These are phyloP conservation scores for Zygosaccharomyces rouxii DNA, from an alignment of 805 yeast genomes.

Conservation along the genomic window DNA sequence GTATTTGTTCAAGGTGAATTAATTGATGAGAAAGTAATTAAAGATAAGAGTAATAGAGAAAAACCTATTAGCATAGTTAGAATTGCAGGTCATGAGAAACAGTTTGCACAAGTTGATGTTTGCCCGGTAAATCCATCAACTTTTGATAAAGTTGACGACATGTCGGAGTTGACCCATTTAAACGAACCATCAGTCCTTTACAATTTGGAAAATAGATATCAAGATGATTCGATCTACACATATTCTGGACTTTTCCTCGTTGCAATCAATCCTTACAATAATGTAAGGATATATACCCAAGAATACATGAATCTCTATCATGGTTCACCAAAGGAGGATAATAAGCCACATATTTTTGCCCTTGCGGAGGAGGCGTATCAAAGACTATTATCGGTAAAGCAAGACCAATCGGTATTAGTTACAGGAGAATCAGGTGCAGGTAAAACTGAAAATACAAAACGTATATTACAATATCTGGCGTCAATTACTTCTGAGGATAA, in stretches of 20 bases:
- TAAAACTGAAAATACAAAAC: constrained; percentile 94
- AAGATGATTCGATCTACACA: constrained; percentile 78
- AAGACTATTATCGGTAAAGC: constrained; percentile 59
- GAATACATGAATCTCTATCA: constrained; percentile 56
- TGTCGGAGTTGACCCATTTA: constrained; percentile 91
- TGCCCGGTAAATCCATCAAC: constrained; percentile 71
- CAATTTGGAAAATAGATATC: constrained; percentile 73
- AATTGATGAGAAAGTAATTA: constrained; percentile 15
- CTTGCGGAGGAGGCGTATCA: constrained; percentile 83
- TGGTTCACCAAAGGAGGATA: constrained; percentile 40
- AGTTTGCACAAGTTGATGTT: constrained; percentile 36
- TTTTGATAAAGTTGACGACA: constrained; percentile 86
- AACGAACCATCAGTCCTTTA: constrained; percentile 95
- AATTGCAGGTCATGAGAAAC: constrained; percentile 13
- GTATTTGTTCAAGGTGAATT: constrained; percentile 30
- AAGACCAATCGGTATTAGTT: constrained; percentile 88
- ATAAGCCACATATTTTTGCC: constrained; percentile 86
- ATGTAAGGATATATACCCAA: constrained; percentile 63
- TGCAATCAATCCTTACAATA: constrained; percentile 87
- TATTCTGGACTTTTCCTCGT: constrained; percentile 93
- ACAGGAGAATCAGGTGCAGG: constrained; percentile 99
- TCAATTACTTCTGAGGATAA: constrained; percentile 51
- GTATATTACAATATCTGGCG: constrained; percentile 86
- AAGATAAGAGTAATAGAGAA: constrained; percentile 23
- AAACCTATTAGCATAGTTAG: constrained; percentile 21